A percentile compares a stretch with the other conserved stretches of the same genome.
Evolutionary conservation across 352 stramenopile genomes (phyloP).

Genomic region (Hyaloperonospora brassicae): DNA sequence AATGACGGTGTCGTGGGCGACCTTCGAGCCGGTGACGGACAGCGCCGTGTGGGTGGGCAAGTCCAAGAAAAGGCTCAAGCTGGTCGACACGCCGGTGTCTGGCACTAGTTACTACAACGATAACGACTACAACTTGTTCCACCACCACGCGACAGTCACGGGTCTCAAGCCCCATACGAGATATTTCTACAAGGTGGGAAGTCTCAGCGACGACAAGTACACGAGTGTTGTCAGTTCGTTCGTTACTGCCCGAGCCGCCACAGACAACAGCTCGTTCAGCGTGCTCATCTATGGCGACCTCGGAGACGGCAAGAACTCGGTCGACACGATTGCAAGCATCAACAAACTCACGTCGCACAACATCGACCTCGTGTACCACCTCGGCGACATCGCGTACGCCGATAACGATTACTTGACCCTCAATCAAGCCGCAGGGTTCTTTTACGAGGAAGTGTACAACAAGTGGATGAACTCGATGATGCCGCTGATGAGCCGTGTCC

Average conservation of each 20-base stretch:
- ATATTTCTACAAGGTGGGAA: constrained; percentile 51
- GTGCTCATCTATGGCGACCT: constrained; percentile 51
- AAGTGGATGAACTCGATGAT: constrained; percentile 68
- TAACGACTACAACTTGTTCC: constrained; percentile 37
- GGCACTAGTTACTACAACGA: constrained; percentile 45
- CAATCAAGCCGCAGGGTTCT: constrained; percentile 44
- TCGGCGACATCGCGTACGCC: constrained; percentile 61
- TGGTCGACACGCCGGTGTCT: constrained; percentile 16
- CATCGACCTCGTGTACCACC: constrained; percentile 60
- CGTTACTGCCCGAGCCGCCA: constrained; percentile 22
- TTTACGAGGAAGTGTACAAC: constrained; percentile 85
- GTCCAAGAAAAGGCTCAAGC: constrained; percentile 17
- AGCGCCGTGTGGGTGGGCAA: constrained; percentile 40
- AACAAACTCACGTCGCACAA: constrained; percentile 27
- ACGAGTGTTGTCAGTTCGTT: constrained; percentile 28
- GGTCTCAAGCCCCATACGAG: constrained; percentile 26
- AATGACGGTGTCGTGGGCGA: constrained; percentile 61
- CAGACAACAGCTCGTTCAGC: constrained; percentile 32
- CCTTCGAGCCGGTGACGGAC: constrained; percentile 34
- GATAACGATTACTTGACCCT: constrained; percentile 23
- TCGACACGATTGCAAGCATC: constrained; percentile 31
- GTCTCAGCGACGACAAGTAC: constrained; percentile 14
- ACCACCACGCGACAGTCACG: constrained; percentile 31
- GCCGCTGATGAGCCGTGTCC: constrained; percentile 41
- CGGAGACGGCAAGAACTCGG: constrained; percentile 35